phyloP scores from a whole-genome alignment of 495 filamentous ascomycete species.

The Ramalina peruviana region DNA sequence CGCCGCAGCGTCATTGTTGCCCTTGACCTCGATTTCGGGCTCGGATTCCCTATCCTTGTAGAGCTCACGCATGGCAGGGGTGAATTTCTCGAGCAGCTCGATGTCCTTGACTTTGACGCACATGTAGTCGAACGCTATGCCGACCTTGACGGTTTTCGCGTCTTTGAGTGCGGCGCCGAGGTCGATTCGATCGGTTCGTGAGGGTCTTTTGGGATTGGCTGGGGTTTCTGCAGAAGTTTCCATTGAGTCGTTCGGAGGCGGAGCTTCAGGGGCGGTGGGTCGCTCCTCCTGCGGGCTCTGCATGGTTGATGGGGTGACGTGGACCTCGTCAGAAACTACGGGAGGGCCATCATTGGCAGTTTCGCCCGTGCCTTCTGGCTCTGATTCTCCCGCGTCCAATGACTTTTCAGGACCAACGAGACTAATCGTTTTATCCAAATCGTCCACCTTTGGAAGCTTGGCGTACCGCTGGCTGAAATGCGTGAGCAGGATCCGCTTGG shows the following conservation, averaged over 20 bases:
- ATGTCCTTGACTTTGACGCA: slow-evolving; percentile 69
- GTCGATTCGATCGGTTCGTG: too few species aligned
- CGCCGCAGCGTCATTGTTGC: neutral
- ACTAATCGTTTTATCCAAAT: slow-evolving; percentile 8
- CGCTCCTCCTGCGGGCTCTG: neutral
- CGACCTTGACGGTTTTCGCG: slow-evolving; percentile 38
- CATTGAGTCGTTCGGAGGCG: too few species aligned
- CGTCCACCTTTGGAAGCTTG: slow-evolving; percentile 51
- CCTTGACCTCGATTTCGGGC: slow-evolving; percentile 9
- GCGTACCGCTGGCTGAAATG: slow-evolving; percentile 96
- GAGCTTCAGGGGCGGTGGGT: neutral
- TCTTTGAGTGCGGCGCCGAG: neutral
- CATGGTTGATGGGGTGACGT: too few species aligned
- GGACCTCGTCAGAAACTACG: too few species aligned
- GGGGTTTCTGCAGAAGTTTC: too few species aligned
- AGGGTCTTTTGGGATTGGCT: too few species aligned
- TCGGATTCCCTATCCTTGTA: slow-evolving; percentile 34
- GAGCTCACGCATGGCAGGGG: slow-evolving; percentile 57
- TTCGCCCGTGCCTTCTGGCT: slow-evolving; percentile 4
- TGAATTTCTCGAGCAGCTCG: slow-evolving; percentile 55
- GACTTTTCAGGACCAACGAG: slow-evolving; percentile 4
- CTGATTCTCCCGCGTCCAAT: slow-evolving; percentile 19
- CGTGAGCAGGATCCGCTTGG: slow-evolving; percentile 63
- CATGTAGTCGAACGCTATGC: slow-evolving; percentile 87
- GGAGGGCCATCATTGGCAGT: neutral